phyloP scores from a whole-genome alignment of 129 eudicot species.

The Tagetes erecta region DNA sequence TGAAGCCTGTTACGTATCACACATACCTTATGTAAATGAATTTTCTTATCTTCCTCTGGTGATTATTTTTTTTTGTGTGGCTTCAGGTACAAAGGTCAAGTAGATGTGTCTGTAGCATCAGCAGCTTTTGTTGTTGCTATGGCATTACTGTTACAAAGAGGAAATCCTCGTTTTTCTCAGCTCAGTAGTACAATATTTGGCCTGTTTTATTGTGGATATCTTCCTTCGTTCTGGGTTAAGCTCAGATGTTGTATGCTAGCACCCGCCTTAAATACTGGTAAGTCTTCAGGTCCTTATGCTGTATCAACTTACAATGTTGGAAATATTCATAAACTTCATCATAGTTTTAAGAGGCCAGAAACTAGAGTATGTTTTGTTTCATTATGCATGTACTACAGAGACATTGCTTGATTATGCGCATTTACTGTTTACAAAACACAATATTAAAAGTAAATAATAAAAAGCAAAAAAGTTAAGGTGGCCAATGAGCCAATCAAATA shows the following conservation, averaged over 20 bases:
- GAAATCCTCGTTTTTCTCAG: constrained; percentile 94
- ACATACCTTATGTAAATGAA: not conserved
- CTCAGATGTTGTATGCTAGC: constrained; percentile 78
- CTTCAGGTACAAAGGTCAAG: constrained; percentile 78
- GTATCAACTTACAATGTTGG: not conserved
- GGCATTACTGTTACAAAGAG: constrained; percentile 86
- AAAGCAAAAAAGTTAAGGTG: not conserved
- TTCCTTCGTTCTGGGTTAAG: constrained; percentile 98
- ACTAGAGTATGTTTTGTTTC: not conserved
- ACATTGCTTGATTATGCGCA: constrained; percentile 8
- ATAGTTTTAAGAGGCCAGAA: not conserved
- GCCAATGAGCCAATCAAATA: not conserved
- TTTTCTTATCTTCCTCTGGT: constrained; percentile 11
- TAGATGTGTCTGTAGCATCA: constrained; percentile 86
- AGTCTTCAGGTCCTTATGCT: constrained; percentile 20
- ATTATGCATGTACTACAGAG: not conserved
- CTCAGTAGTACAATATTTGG: constrained; percentile 98
- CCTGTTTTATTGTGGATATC: constrained; percentile 91
- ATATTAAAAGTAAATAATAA: not conserved
- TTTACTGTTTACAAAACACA: constrained; percentile 15
- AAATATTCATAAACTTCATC: not conserved
- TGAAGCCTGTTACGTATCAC: not conserved
- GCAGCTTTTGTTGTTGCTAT: constrained; percentile 88
- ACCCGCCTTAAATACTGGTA: constrained; percentile 93
- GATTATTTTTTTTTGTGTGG: constrained; percentile 14